These are phyloP conservation scores for Crepidotus variabilis DNA, from an alignment of 768 basidiomycete species.

Conservation along the genomic window DNA sequence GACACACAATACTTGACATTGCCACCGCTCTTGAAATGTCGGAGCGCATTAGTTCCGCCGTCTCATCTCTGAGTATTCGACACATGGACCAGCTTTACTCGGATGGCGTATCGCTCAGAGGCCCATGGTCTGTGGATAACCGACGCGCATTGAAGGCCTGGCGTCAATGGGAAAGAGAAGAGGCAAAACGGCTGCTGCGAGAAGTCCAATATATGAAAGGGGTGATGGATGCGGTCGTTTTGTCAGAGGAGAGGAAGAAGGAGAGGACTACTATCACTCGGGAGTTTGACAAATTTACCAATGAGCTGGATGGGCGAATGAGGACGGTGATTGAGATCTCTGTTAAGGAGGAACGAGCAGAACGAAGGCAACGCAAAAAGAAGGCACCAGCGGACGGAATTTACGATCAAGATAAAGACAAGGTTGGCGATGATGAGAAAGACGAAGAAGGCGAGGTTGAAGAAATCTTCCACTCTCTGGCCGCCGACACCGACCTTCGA, in stretches of 20 bases:
- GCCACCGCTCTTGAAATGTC: constrained; percentile 24
- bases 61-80: background rate
- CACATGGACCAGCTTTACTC: background rate
- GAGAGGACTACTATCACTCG: constrained; percentile 3
- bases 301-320: constrained; percentile 1
- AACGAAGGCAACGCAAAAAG: background rate
- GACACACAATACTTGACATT: constrained; percentile 39
- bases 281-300: constrained; percentile 7
- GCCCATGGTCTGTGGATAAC: background rate
- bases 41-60: constrained; percentile 1
- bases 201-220: background rate
- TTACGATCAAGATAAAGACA: background rate
- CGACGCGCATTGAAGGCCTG: background rate
- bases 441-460: background rate
- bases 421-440: background rate
- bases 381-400: too few relatives aligned
- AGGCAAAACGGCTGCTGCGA: background rate
- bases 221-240: background rate
- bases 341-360: background rate
- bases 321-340: background rate
- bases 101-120: background rate
- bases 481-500: background rate
- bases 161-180: background rate
- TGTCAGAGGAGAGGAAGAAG: constrained; percentile 3
- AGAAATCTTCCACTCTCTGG: background rate